Percentiles rank a stretch among this genome's conserved stretches.
phyloP scores from a whole-genome alignment of 768 basidiomycete genomes.

The Auricularia sp. region DNA sequence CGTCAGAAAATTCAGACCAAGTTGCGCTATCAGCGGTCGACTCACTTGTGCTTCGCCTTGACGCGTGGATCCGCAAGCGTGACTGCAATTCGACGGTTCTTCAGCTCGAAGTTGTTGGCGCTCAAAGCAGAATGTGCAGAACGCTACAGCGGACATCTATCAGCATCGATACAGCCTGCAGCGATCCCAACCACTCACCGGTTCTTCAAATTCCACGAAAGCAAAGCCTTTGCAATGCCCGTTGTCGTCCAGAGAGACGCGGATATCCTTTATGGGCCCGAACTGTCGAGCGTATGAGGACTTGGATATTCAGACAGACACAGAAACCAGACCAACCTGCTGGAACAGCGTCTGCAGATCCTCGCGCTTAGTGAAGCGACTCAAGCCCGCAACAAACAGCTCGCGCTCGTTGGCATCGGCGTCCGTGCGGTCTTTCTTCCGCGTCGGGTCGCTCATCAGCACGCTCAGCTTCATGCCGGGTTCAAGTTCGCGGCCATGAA shows the following conservation, averaged over 20 bases:
- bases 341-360: conserved; percentile 76
- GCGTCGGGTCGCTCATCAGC: conserved; percentile 80
- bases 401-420: conserved; percentile 75
- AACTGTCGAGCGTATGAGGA: conserved; percentile 39
- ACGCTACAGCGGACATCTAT: conserved; percentile 31
- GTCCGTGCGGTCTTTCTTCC: conserved; percentile 85
- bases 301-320: not conserved
- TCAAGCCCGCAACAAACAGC: conserved; percentile 80
- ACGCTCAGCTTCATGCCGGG: conserved; percentile 63
- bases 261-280: conserved; percentile 71
- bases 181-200: conserved; percentile 38
- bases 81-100: conserved; percentile 83
- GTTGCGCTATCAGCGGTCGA: not conserved
- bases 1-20: conserved; percentile 11
- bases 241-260: conserved; percentile 63
- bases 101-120: conserved; percentile 81
- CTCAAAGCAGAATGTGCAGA: conserved; percentile 61
- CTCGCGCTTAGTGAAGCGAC: conserved; percentile 60
- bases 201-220: conserved; percentile 82
- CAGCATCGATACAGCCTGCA: not conserved
- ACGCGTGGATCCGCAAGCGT: conserved; percentile 72
- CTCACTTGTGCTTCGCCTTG: conserved; percentile 43
- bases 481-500: conserved; percentile 70
- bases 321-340: conserved; percentile 38
- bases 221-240: conserved; percentile 76